Evolutionary conservation across 805 yeast genomes (phyloP), one percentile per base, ranked within the genome.

Genomic region (Sungouiozyma intestinalis): DNA sequence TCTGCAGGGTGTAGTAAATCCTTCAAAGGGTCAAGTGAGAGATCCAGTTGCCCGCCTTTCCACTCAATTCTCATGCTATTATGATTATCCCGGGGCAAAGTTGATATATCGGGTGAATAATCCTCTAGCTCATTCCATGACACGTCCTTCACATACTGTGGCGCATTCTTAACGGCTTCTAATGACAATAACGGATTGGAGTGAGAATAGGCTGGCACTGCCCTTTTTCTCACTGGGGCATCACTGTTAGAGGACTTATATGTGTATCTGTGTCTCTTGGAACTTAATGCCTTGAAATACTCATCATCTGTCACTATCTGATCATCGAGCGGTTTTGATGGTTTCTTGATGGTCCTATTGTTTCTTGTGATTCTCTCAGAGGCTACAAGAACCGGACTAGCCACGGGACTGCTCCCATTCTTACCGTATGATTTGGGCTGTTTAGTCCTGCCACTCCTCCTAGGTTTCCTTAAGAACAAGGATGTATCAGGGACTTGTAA

Each of bases 1-100:
- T 88, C 97, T 5, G 96, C 94, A 1, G 96, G 95, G 62, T 88
- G 97, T 49, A 90, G 68, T 54, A 77, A 73, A 36, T 65, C 65
- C 38, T 73, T 62, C 50, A 84, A 72, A 19, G 95, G 92, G 62
- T 90, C 97, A 35, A 63, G 54, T 16, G 79, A 69, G 42, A 88
- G 71, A 61, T 85, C 92, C 96, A 88, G 87, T 33, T 96, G 92
- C 52, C 86, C 94, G 9, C 97, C 97, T 65, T 88, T 88, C 97
- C 97, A 88, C 61, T 90, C 97, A 35, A 92, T 83, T 57, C 81
- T 81, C 51, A 87, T 69, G 50, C 85, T 77, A 65, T 80, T 78
- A 45, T 73, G 66, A 53, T 77, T 79, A 48, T 68, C 76, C 3
- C 33, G 36, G 3, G 95, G 94, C 50, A 87, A 68, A 1, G 82